Evolutionary conservation across 2,329 filamentous ascomycete genomes (phyloP), one percentile per base, ranked within the genome.

Genomic region (Escovopsis sp.): DNA sequence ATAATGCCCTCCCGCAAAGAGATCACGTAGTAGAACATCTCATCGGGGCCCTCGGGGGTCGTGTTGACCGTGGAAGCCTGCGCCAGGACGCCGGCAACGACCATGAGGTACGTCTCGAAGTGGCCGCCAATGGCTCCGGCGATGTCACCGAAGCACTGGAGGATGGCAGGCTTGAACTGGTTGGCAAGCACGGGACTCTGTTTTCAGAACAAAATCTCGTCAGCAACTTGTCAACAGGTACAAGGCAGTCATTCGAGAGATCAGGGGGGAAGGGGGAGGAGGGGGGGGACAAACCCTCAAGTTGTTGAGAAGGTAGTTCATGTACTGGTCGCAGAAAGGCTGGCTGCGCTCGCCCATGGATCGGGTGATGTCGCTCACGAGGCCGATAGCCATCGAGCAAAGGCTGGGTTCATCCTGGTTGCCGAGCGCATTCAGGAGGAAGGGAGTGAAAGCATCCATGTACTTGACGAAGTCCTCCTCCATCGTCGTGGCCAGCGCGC

Each of bases 131-230:
- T 98, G 34, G 90, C 87, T 48, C 87, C 83, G 27, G 90, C 90
- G 60, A 98, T 94, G 52, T 98, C 90, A 40, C 90, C 90, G 52
- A 98, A 98, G 56, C 86, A 94, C 60, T 96, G 88, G 37, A 98
- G 72, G 45, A 98, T 98, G 19, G 90, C 86, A 31, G 90, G 90
- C 72, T 96, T 96, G 63, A 96, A 92, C 60, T 94, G 85, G 60
- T 96, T 94, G 46, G 82, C 81, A 36, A 93, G 70, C n/a, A 78
- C 73, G 11, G 80, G 76, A 59, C 84, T 92, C 75, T 85, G 54
- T 8, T 17, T 23, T 12, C 8, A 31, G 4, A 13, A 33, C 11
- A 25, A 33, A 18, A n/a, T n/a, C n/a, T n/a, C n/a, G n/a, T n/a
- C n/a, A n/a, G n/a, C n/a, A n/a, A n/a, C n/a, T n/a, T n/a, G n/a